These are phyloP conservation scores for Silene coronaria DNA, from an alignment of 179 eudicot species.

Conservation along the genomic window DNA sequence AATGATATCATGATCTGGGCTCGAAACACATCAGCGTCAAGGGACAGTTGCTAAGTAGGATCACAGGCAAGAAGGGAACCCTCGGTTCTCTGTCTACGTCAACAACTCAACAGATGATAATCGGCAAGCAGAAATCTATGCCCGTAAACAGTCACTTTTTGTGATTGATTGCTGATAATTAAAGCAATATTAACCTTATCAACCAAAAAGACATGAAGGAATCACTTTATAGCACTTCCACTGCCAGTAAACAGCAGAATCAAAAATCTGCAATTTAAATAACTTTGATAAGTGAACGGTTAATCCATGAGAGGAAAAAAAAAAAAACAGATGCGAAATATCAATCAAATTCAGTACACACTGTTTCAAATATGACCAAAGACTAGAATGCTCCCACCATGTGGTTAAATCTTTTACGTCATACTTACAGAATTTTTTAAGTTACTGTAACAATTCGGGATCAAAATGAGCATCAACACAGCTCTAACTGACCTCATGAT, in stretches of 20 bases:
- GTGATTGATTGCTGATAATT: neutral
- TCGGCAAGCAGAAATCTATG: neutral
- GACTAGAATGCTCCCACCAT: no score
- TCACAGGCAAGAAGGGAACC: no score
- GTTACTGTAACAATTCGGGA: neutral
- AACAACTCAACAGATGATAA: neutral
- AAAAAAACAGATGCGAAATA: neutral
- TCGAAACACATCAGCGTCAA: no score
- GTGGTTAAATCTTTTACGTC: conserved; percentile 3
- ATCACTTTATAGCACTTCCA: neutral
- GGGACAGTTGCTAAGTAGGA: no score
- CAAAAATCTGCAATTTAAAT: neutral
- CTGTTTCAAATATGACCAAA: neutral
- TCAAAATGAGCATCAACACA: neutral
- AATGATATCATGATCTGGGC: no score
- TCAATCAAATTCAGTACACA: neutral
- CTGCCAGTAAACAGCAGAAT: neutral
- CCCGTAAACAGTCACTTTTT: neutral
- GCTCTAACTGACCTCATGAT: conserved; percentile 17
- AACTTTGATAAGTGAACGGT: no score
- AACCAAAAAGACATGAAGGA: neutral
- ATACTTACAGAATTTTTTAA: neutral
- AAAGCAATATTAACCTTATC: neutral
- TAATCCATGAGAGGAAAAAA: no score
- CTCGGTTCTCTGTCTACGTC: neutral